Percentiles rank a stretch among this genome's conserved stretches.
These are phyloP conservation scores for Acanthamoeba castellanii DNA, from an alignment of 208 protist species.

Conservation along the genomic window DNA sequence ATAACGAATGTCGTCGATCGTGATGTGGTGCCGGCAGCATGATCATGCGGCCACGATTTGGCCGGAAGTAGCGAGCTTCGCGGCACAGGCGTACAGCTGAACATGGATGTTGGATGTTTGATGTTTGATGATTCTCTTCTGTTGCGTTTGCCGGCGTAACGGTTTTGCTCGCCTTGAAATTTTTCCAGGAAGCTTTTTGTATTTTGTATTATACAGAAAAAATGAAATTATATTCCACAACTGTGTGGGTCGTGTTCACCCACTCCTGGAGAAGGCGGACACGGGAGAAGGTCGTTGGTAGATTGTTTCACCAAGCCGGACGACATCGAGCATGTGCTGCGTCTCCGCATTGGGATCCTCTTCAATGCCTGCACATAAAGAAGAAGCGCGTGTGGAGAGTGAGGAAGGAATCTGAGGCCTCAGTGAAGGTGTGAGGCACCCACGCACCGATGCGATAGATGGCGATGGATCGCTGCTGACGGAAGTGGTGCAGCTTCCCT, in stretches of 20 bases:
- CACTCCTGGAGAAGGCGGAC: not conserved
- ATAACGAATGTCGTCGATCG: not conserved
- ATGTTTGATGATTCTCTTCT: too few relatives aligned
- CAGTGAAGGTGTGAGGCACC: not conserved
- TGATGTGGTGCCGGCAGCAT: not conserved
- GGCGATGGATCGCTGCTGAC: not conserved
- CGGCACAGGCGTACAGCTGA: not conserved
- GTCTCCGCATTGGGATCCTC: conserved; percentile 27
- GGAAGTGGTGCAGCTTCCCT: conserved; percentile 22
- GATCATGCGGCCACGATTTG: not conserved
- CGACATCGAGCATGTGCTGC: not conserved
- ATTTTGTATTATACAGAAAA: too few relatives aligned
- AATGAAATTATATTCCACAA: too few relatives aligned
- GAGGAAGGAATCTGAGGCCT: not conserved
- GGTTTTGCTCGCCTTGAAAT: too few relatives aligned
- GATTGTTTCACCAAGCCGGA: not conserved
- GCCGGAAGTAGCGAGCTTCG: not conserved
- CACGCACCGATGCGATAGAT: conserved; percentile 29
- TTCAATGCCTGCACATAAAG: not conserved
- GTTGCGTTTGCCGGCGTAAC: too few relatives aligned
- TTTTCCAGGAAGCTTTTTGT: too few relatives aligned
- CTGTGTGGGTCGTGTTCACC: not conserved
- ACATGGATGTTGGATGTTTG: not conserved
- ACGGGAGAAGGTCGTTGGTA: conserved; percentile 3
- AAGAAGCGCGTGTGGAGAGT: not conserved